These are phyloP conservation scores for Ajuga chamaepitys DNA, from an alignment of 257 asterid species.

Conservation along the genomic window DNA sequence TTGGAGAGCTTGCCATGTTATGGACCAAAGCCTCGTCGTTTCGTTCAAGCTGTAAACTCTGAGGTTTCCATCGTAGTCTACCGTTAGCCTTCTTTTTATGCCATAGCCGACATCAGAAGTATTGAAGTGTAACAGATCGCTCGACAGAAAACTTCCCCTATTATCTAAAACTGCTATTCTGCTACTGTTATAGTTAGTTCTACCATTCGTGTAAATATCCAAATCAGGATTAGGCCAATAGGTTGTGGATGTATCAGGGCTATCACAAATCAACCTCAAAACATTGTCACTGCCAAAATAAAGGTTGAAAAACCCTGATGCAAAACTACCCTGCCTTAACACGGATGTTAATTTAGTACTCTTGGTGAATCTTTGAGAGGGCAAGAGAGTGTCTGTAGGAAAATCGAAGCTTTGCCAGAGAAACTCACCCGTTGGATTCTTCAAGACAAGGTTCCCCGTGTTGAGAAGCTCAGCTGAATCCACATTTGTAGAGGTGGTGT, in stretches of 20 bases:
- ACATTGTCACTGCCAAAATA: conserved; percentile 56
- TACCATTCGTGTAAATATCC: conserved; percentile 21
- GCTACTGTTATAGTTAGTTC: conserved; percentile 61
- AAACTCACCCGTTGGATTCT: conserved; percentile 20
- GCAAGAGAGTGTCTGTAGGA: conserved; percentile 59
- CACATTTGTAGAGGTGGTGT: conserved; percentile 26
- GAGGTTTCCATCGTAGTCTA: conserved; percentile 63
- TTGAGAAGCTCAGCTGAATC: conserved; percentile 41
- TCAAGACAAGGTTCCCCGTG: conserved; percentile 50
- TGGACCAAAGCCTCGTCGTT: conserved; percentile 49
- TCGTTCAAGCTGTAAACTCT: conserved; percentile 52
- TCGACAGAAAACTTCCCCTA: conserved; percentile 46
- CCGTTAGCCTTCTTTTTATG: conserved; percentile 42
- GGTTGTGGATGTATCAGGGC: conserved; percentile 40
- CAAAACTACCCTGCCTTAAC: conserved; percentile 29
- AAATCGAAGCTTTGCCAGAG: conserved; percentile 67
- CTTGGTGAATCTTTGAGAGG: conserved; percentile 55
- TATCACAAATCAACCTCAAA: conserved; percentile 49
- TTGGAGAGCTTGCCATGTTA: conserved; percentile 53
- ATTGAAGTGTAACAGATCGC: conserved; percentile 40
- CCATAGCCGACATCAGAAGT: conserved; percentile 52
- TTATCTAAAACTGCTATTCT: conserved; percentile 47
- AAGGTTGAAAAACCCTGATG: conserved; percentile 48
- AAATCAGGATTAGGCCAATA: conserved; percentile 66
- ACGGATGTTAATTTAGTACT: conserved; percentile 38